These are phyloP conservation scores for Dryadomyces quercivorus DNA, from an alignment of 2,329 filamentous ascomycete genomes.

Conservation along the genomic window DNA sequence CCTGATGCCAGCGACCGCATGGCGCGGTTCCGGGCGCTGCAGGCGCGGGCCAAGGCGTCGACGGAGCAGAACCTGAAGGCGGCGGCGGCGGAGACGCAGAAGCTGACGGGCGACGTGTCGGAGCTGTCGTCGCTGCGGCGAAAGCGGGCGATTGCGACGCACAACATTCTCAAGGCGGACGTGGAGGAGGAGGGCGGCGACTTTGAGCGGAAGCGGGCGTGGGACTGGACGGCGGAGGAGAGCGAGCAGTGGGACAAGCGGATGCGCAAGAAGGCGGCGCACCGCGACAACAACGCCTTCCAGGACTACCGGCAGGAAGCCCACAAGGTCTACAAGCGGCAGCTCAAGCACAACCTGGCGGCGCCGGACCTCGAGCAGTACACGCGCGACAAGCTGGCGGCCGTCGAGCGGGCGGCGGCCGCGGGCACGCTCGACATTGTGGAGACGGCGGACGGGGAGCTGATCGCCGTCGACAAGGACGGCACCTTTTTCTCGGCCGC, in stretches of 20 bases:
- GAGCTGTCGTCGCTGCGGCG: slow-evolving; percentile 70
- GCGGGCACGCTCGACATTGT: slow-evolving; percentile 83
- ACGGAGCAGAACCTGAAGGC: slow-evolving; percentile 69
- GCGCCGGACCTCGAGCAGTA: slow-evolving; percentile 72
- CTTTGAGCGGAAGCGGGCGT: slow-evolving; percentile 94
- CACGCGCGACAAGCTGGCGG: slow-evolving; percentile 71
- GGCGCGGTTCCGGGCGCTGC: slow-evolving; percentile 77
- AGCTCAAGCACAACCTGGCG: slow-evolving; percentile 58
- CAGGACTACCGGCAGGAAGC: slow-evolving; percentile 80
- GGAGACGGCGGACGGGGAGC: slow-evolving; percentile 87
- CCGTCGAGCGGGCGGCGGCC: slow-evolving; percentile 73
- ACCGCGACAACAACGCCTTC: slow-evolving; percentile 79
- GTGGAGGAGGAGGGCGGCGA: slow-evolving; percentile 76
- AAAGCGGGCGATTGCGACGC: slow-evolving; percentile 74
- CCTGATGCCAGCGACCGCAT: slow-evolving; percentile 40
- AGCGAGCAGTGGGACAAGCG: slow-evolving; percentile 88
- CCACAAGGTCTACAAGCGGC: slow-evolving; percentile 86
- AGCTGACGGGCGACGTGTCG: slow-evolving; percentile 63
- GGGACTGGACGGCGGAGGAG: slow-evolving; percentile 97
- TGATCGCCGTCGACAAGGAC: slow-evolving; percentile 86
- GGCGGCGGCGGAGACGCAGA: slow-evolving; percentile 70
- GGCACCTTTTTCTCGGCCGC: slow-evolving; percentile 75
- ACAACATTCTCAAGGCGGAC: slow-evolving; percentile 89
- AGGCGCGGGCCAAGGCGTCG: slow-evolving; percentile 65
- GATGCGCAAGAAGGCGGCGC: slow-evolving; percentile 70